A percentile compares a stretch with the other conserved stretches of the same genome.
Evolutionary conservation across 164 flowering plant species (phyloP).

Genomic region (Magnolia officinalis): DNA sequence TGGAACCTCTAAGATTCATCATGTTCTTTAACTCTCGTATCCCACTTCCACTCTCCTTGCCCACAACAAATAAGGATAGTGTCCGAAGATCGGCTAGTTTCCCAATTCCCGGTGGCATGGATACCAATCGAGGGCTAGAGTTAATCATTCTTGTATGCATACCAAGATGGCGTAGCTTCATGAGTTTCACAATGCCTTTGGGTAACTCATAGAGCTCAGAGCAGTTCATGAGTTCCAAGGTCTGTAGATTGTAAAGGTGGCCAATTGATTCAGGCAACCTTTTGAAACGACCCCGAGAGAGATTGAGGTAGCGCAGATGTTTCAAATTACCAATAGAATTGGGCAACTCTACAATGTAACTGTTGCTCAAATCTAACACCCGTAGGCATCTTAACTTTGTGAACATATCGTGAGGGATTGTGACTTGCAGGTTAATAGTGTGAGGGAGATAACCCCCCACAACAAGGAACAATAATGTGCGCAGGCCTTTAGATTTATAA

Average conservation of each 20-base stretch:
- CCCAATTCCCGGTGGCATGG: constrained; percentile 7
- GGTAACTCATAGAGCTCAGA: neutral
- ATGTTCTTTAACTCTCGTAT: constrained; percentile 11
- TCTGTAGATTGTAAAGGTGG: neutral
- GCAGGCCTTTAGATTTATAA: neutral
- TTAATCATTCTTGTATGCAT: neutral
- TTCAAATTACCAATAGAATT: constrained; percentile 1
- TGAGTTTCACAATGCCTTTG: neutral
- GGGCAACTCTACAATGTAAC: neutral
- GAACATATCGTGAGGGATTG: neutral
- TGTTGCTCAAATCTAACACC: neutral
- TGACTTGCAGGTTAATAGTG: too few species aligned
- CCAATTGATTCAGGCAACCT: constrained; percentile 1
- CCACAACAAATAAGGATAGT: constrained; percentile 10
- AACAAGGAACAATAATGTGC: constrained; percentile 3
- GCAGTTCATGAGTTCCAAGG: neutral
- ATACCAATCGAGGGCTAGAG: neutral
- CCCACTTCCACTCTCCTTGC: neutral
- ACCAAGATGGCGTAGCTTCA: neutral
- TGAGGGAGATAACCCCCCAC: neutral
- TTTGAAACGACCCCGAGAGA: neutral
- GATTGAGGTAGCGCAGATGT: constrained; percentile 4
- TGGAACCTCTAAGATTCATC: constrained; percentile 2
- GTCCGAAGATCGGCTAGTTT: constrained; percentile 2
- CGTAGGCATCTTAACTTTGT: neutral